Percentiles rank a stretch among this genome's conserved stretches.
phyloP scores from a whole-genome alignment of 805 yeast species.

The Lipomyces yamanashiensis region DNA sequence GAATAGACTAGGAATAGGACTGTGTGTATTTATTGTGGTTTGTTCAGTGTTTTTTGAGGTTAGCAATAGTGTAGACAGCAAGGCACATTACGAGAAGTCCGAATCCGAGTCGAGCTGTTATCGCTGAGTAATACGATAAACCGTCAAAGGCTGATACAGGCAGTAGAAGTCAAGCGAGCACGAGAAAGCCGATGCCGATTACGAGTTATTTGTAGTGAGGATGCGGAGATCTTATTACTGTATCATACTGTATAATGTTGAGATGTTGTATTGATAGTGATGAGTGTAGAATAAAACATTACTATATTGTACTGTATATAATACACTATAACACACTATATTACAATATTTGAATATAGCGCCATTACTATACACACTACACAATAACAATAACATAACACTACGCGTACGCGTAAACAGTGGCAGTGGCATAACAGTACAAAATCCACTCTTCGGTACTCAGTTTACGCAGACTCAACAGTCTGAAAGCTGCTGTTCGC shows the following conservation, averaged over 20 bases:
- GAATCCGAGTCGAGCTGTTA: too few relatives aligned
- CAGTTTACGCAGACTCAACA: slow-evolving; percentile 21
- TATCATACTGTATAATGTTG: too few relatives aligned
- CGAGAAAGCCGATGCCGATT: slow-evolving; percentile 6
- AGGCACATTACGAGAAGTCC: too few relatives aligned
- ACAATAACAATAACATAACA: background rate
- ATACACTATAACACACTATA: background rate
- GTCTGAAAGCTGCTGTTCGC: slow-evolving; percentile 20
- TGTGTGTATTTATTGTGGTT: too few relatives aligned
- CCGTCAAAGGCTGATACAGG: background rate
- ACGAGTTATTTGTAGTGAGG: background rate
- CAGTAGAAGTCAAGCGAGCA: background rate
- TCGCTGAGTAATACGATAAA: background rate
- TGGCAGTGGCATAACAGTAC: background rate
- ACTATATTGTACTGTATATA: too few relatives aligned
- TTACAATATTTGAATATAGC: too few relatives aligned
- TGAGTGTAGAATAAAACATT: too few relatives aligned
- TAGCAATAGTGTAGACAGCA: background rate
- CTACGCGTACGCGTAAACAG: background rate
- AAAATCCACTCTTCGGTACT: background rate
- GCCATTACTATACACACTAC: background rate
- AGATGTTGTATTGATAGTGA: too few relatives aligned
- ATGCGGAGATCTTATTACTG: too few relatives aligned
- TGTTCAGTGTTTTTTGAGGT: too few relatives aligned
- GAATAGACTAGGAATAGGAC: too few relatives aligned